Evolutionary conservation across 192 early-diverging fungal genomes (phyloP).

Genomic region (Coemansia aciculifera): DNA sequence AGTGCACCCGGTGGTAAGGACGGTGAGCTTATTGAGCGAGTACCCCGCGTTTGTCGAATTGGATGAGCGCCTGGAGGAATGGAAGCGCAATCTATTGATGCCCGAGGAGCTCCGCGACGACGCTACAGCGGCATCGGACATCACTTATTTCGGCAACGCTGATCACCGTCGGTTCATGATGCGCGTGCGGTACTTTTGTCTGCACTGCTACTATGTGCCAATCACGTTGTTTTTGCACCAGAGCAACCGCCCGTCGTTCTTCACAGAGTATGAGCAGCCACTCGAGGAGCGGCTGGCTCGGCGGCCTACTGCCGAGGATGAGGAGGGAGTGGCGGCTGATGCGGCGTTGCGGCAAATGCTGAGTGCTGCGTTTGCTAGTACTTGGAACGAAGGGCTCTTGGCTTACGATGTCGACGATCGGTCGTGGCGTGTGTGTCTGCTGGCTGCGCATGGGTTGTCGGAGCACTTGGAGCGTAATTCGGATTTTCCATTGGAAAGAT

Average conservation of each 20-base stretch:
- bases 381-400: constrained; percentile 52
- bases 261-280: constrained; percentile 55
- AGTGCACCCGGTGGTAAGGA: constrained; percentile 37
- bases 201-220: constrained; percentile 56
- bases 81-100: constrained; percentile 40
- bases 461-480: constrained; percentile 48
- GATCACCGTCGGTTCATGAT: constrained; percentile 57
- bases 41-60: constrained; percentile 43
- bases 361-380: constrained; percentile 40
- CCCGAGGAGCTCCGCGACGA: constrained; percentile 55
- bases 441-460: constrained; percentile 34
- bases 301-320: not conserved
- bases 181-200: constrained; percentile 55
- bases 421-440: constrained; percentile 39
- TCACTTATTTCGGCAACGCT: constrained; percentile 50
- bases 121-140: constrained; percentile 38
- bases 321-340: constrained; percentile 6
- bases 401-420: constrained; percentile 43
- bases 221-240: constrained; percentile 52
- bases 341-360: constrained; percentile 48
- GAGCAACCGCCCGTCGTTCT: constrained; percentile 52
- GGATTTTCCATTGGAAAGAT: constrained; percentile 51
- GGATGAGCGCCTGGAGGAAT: constrained; percentile 44
- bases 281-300: constrained; percentile 25
- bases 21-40: constrained; percentile 37